Evolutionary conservation across 1,284 basidiomycete genomes (phyloP).

Genomic region (Moesziomyces sp.): DNA sequence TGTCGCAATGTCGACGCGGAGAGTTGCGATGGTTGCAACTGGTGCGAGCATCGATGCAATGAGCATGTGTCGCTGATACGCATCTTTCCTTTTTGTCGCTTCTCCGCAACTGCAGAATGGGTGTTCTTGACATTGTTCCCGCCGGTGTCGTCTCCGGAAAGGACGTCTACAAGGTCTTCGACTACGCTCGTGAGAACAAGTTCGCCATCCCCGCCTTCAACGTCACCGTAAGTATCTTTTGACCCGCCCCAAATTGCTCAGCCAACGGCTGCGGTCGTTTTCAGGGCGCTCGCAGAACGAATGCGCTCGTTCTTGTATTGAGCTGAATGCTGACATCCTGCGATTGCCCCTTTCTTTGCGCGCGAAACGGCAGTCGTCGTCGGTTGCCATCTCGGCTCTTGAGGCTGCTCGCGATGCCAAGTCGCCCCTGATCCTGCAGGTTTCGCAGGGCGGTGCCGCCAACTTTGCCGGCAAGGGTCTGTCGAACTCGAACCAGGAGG

Average conservation of each 20-base stretch:
- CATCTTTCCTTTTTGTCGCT: background rate
- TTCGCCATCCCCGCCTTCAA: slow-evolving; percentile 68
- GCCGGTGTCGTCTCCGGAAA: slow-evolving; percentile 66
- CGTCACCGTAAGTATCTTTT: slow-evolving; percentile 55
- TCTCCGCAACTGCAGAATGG: slow-evolving; percentile 39
- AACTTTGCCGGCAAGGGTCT: slow-evolving; percentile 98
- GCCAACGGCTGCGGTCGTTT: no score
- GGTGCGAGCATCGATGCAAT: background rate
- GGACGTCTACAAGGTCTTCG: slow-evolving; percentile 68
- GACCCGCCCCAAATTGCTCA: background rate
- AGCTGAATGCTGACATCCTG: slow-evolving; percentile 5
- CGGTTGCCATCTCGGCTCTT: slow-evolving; percentile 64
- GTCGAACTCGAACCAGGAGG: slow-evolving; percentile 93
- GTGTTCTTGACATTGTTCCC: slow-evolving; percentile 64
- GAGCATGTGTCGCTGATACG: background rate
- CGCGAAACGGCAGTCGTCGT: slow-evolving; percentile 42
- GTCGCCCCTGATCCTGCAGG: slow-evolving; percentile 96
- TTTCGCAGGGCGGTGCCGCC: slow-evolving; percentile 95
- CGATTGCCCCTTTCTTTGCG: background rate
- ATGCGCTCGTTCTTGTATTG: no score
- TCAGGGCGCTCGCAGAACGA: no score
- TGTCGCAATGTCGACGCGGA: background rate
- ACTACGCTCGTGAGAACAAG: slow-evolving; percentile 65
- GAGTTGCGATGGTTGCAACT: no score
- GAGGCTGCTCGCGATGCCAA: slow-evolving; percentile 78